A percentile compares a stretch with the other conserved stretches of the same genome.
Conservation (phyloP, 2,329 filamentous ascomycete species). For the Talaromyces pinophilus region DNA sequence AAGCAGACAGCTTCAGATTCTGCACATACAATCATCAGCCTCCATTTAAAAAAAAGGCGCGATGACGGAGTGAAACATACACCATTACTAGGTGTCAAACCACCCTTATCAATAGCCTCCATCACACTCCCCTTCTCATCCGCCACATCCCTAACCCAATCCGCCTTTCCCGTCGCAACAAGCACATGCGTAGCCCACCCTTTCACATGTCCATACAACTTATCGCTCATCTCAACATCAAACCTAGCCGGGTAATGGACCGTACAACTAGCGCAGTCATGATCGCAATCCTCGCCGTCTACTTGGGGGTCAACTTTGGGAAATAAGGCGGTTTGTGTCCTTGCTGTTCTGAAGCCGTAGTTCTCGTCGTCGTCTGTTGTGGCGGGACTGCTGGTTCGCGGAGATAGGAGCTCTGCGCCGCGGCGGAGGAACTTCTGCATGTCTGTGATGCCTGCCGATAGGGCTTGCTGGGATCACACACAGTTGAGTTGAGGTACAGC, state of each 20-base stretch:
- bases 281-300: slow-evolving; percentile 86
- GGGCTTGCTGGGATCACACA: too few relatives aligned
- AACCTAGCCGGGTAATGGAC: slow-evolving; percentile 75
- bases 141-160: slow-evolving; percentile 87
- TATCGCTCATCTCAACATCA: slow-evolving; percentile 71
- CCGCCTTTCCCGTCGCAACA: slow-evolving; percentile 91
- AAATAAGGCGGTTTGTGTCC: slow-evolving; percentile 63
- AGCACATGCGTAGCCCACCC: slow-evolving; percentile 87
- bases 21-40: slow-evolving; percentile 37
- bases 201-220: slow-evolving; percentile 81
- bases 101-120: slow-evolving; percentile 65
- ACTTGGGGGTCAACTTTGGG: slow-evolving; percentile 69
- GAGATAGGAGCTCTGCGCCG: slow-evolving; percentile 37
- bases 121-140: slow-evolving; percentile 86
- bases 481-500: too few relatives aligned
- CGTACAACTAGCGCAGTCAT: slow-evolving; percentile 80
- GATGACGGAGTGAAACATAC: slow-evolving; percentile 31
- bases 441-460: background rate
- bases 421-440: slow-evolving; percentile 42
- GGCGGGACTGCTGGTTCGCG: slow-evolving; percentile 27
- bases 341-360: slow-evolving; percentile 50
- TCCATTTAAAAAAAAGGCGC: background rate
- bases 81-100: slow-evolving; percentile 45
- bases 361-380: slow-evolving; percentile 27
- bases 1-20: slow-evolving; percentile 88